Conservation (phyloP, 495 filamentous ascomycete species). For the Astrothelium macrocarpum region DNA sequence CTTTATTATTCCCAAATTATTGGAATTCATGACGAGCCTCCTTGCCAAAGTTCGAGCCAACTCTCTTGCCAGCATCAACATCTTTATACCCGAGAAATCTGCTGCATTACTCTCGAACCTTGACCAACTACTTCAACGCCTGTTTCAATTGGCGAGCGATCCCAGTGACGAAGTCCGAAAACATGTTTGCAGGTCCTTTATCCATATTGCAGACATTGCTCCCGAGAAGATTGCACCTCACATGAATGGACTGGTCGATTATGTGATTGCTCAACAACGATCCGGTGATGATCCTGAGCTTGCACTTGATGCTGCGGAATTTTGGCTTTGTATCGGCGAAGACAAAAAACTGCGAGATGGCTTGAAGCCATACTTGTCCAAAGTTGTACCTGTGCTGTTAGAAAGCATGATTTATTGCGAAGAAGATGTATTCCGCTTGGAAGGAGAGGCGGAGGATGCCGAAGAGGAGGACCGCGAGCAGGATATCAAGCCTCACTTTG, state of each 20-base stretch:
- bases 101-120: slow-evolving; percentile 66
- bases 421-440: slow-evolving; percentile 78
- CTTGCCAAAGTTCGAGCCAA: slow-evolving; percentile 64
- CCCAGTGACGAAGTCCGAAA: slow-evolving; percentile 66
- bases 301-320: slow-evolving; percentile 90
- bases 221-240: slow-evolving; percentile 86
- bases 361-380: slow-evolving; percentile 65
- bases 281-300: slow-evolving; percentile 79
- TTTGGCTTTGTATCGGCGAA: slow-evolving; percentile 91
- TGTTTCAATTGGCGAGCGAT: slow-evolving; percentile 75
- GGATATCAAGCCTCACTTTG: slow-evolving; percentile 90
- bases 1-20: slow-evolving; percentile 82
- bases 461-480: slow-evolving; percentile 82
- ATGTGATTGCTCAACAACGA: slow-evolving; percentile 82
- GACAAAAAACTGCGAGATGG: slow-evolving; percentile 64
- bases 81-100: slow-evolving; percentile 76
- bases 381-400: slow-evolving; percentile 83
- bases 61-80: slow-evolving; percentile 75
- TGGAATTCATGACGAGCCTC: slow-evolving; percentile 70
- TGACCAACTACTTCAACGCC: slow-evolving; percentile 66
- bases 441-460: slow-evolving; percentile 72
- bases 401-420: slow-evolving; percentile 95
- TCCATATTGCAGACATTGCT: slow-evolving; percentile 80
- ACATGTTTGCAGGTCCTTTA: slow-evolving; percentile 87
- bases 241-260: slow-evolving; percentile 81